A percentile compares a stretch with the other conserved stretches of the same genome.
These are phyloP conservation scores for Exsudoporus floridanus DNA, from an alignment of 1,284 basidiomycete genomes.

Conservation along the genomic window DNA sequence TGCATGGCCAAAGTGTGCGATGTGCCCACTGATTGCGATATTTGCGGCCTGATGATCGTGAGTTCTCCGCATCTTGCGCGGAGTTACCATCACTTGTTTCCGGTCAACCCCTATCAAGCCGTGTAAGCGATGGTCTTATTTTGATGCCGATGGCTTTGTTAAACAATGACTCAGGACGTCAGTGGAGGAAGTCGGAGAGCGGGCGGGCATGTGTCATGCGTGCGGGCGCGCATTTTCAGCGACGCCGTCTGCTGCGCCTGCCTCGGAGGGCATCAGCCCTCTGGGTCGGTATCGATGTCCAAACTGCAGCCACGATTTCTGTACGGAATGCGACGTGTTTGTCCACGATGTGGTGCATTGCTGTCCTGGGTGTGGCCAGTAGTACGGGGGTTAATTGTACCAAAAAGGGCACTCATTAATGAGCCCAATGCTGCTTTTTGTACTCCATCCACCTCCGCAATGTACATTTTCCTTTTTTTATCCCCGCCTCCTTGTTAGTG, in stretches of 20 bases:
- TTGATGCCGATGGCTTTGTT: slow-evolving; percentile 1
- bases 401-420: neutral
- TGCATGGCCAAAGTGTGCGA: slow-evolving; percentile 94
- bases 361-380: slow-evolving; percentile 59
- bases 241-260: slow-evolving; percentile 35
- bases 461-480: slow-evolving; percentile 19
- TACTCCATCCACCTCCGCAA: neutral
- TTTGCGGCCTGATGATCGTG: slow-evolving; percentile 97
- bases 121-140: slow-evolving; percentile 58
- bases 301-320: slow-evolving; percentile 55
- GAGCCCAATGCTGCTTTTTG: neutral
- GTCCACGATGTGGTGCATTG: slow-evolving; percentile 74
- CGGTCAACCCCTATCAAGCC: slow-evolving; percentile 77
- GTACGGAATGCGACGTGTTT: slow-evolving; percentile 74
- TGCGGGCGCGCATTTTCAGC: slow-evolving; percentile 67
- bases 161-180: slow-evolving; percentile 37
- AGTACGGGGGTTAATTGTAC: slow-evolving; percentile 9
- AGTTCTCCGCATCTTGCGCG: slow-evolving; percentile 95
- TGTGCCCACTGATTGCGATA: slow-evolving; percentile 96
- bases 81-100: slow-evolving; percentile 93
- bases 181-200: slow-evolving; percentile 38
- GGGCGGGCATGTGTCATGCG: slow-evolving; percentile 58
- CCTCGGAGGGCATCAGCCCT: slow-evolving; percentile 69
- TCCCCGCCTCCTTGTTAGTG: slow-evolving; percentile 36
- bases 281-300: slow-evolving; percentile 79